phyloP scores from a whole-genome alignment of 805 yeast genomes.

The Saturnispora zaruensis region DNA sequence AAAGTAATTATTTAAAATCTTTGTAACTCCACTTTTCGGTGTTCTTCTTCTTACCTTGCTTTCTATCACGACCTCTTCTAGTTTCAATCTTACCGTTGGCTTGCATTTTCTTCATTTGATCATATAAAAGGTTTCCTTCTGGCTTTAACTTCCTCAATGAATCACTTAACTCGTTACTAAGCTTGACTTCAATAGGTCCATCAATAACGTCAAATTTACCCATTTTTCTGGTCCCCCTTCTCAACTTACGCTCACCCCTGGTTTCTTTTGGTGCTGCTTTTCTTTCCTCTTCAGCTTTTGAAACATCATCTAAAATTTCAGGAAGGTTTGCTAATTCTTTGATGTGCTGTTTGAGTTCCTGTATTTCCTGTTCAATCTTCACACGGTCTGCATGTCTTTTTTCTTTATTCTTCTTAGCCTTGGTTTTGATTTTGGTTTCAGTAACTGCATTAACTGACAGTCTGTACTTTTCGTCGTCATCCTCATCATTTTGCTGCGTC shows the following conservation, averaged over 20 bases:
- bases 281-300: conserved; percentile 5
- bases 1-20: conserved; percentile 54
- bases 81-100: conserved; percentile 81
- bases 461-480: conserved; percentile 26
- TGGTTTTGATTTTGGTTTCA: conserved; percentile 61
- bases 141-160: conserved; percentile 79
- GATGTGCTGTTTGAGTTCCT: conserved; percentile 51
- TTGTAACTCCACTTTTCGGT: conserved; percentile 93
- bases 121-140: conserved; percentile 81
- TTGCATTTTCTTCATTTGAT: conserved; percentile 74
- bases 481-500: conserved; percentile 21
- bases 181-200: conserved; percentile 60
- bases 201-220: conserved; percentile 37
- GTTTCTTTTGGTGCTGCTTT: conserved; percentile 11
- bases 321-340: conserved; percentile 47
- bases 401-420: conserved; percentile 64
- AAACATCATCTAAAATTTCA: conserved; percentile 30
- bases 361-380: conserved; percentile 44
- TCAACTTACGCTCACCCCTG: conserved; percentile 18
- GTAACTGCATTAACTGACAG: conserved; percentile 71
- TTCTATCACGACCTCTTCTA: conserved; percentile 56
- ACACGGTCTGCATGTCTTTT: conserved; percentile 52
- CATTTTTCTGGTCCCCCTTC: conserved; percentile 29
- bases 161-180: conserved; percentile 81
- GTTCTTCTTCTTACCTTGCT: conserved; percentile 62